Conservation (phyloP, 495 filamentous ascomycete genomes). For the Penicillium bovifimosum region DNA sequence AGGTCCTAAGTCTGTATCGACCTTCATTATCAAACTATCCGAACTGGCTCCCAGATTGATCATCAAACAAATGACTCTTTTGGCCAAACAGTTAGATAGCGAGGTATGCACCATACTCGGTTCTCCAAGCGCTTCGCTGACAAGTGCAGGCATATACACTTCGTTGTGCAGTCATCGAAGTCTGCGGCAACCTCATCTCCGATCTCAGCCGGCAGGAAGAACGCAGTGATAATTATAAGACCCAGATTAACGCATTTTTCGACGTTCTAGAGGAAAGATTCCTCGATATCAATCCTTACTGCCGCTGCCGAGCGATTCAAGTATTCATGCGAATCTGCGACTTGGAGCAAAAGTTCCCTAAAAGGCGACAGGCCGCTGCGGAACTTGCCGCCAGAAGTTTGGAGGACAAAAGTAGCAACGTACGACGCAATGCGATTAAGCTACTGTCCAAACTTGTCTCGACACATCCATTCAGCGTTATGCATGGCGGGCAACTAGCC, state of each 20-base stretch:
- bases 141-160: conserved; percentile 76
- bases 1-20: conserved; percentile 97
- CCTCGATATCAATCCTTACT: conserved; percentile 95
- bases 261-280: conserved; percentile 95
- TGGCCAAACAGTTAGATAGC: conserved; percentile 91
- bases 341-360: conserved; percentile 89
- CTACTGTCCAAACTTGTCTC: conserved; percentile 79
- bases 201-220: conserved; percentile 90
- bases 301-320: conserved; percentile 84
- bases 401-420: conserved; percentile 97
- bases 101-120: conserved; percentile 50
- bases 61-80: conserved; percentile 92
- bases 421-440: conserved; percentile 91
- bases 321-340: conserved; percentile 90
- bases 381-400: conserved; percentile 82
- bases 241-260: conserved; percentile 92
- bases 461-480: conserved; percentile 86
- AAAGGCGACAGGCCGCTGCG: conserved; percentile 78
- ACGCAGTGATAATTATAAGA: conserved; percentile 81
- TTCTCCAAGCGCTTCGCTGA: not conserved
- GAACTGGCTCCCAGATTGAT: conserved; percentile 87
- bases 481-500: conserved; percentile 83
- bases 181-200: conserved; percentile 94
- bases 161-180: conserved; percentile 88
- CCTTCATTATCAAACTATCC: conserved; percentile 93